These are phyloP conservation scores for Chlamydomonas eustigma DNA, from an alignment of 139 green algal genomes.

Conservation along the genomic window DNA sequence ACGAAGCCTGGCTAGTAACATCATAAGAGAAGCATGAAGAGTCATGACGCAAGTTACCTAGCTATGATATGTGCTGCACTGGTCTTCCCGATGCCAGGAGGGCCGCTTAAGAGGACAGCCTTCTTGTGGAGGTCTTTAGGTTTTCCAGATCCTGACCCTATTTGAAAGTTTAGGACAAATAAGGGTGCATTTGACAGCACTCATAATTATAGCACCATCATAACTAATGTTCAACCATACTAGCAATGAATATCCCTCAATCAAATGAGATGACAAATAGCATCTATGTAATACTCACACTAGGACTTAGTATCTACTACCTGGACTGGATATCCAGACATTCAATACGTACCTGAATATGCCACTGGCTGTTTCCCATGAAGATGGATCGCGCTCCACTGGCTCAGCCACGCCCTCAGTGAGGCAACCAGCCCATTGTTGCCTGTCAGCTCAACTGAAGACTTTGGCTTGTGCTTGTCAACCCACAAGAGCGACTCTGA, in stretches of 20 bases:
- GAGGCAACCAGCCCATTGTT: constrained; percentile 66
- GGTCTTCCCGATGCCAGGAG: constrained; percentile 93
- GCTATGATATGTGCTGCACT: constrained; percentile 73
- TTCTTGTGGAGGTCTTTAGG: constrained; percentile 79
- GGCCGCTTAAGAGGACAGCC: constrained; percentile 86
- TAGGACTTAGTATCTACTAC: too few species aligned
- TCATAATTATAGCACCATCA: too few species aligned
- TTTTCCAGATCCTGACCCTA: constrained; percentile 28
- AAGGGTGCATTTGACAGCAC: too few species aligned
- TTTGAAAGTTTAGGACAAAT: too few species aligned
- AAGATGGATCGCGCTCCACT: constrained; percentile 76
- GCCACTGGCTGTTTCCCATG: constrained; percentile 20
- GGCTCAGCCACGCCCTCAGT: constrained; percentile 63
- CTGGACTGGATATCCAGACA: too few species aligned
- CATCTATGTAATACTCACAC: too few species aligned
- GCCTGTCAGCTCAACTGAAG: constrained; percentile 79
- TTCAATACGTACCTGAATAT: not conserved
- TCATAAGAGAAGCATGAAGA: not conserved
- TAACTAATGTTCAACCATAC: too few species aligned
- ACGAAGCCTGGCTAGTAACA: too few species aligned
- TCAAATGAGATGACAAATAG: too few species aligned
- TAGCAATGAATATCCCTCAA: too few species aligned
- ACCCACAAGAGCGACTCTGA: constrained; percentile 74
- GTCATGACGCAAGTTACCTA: constrained; percentile 36
- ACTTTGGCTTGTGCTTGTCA: constrained; percentile 85